phyloP scores from a whole-genome alignment of 2,329 filamentous ascomycete genomes.

The Fusarium sp. region DNA sequence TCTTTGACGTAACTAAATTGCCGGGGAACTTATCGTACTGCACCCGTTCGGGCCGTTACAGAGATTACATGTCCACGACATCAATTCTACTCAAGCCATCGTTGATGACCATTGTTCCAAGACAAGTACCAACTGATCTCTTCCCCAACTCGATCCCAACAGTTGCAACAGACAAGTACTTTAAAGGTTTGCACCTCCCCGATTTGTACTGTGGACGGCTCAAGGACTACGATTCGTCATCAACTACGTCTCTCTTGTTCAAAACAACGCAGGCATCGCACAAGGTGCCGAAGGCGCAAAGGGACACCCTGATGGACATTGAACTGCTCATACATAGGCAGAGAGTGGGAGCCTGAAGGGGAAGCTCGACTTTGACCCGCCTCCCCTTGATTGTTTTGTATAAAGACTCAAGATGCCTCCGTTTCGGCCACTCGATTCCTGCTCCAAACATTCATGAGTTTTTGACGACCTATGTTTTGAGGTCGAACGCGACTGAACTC shows the following conservation, averaged over 20 bases:
- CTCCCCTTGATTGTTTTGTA: neutral
- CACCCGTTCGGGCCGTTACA: neutral
- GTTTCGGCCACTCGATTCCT: neutral
- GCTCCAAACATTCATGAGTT: neutral
- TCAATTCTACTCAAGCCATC: neutral
- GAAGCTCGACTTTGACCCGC: conserved; percentile 17
- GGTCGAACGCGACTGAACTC: neutral
- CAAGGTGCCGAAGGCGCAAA: neutral
- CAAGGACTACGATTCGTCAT: neutral
- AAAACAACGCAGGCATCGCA: neutral
- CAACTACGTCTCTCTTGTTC: neutral
- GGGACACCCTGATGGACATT: conserved; percentile 31
- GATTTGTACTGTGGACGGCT: neutral
- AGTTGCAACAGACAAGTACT: neutral
- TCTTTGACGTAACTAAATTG: neutral
- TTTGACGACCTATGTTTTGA: neutral
- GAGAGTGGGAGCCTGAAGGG: neutral
- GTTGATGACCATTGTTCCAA: neutral
- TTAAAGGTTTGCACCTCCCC: neutral
- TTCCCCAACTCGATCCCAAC: neutral
- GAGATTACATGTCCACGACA: neutral
- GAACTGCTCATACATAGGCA: neutral
- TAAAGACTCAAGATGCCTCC: conserved; percentile 18
- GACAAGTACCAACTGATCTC: neutral
- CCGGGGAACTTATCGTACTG: neutral